Conservation (phyloP, 1,139 yeast genomes). For the Meyerozyma smithsonii region DNA sequence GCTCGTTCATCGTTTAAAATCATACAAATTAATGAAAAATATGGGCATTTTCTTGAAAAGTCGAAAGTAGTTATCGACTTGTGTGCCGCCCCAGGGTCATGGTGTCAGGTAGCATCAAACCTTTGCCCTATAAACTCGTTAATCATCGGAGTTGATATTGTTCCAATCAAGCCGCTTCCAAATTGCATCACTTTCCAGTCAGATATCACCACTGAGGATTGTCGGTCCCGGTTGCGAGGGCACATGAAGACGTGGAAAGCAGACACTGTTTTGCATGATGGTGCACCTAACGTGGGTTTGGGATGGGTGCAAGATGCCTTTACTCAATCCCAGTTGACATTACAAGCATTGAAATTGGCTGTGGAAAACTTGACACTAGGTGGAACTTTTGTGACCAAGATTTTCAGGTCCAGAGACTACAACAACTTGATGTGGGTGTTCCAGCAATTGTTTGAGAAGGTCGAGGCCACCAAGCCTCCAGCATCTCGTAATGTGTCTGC, state of each 20-base stretch:
- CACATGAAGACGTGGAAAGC: slow-evolving; percentile 99
- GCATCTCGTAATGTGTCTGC: slow-evolving; percentile 99
- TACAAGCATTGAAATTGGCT: slow-evolving; percentile 89
- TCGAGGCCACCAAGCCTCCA: slow-evolving; percentile 98
- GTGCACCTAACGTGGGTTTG: slow-evolving; percentile 99
- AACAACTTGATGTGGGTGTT: slow-evolving; percentile 96
- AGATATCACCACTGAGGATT: slow-evolving; percentile 96
- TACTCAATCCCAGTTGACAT: slow-evolving; percentile 92
- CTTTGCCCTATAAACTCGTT: slow-evolving; percentile 88
- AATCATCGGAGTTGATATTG: slow-evolving; percentile 96
- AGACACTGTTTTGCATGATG: slow-evolving; percentile 96
- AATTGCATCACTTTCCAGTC: slow-evolving; percentile 92
- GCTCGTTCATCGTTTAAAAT: slow-evolving; percentile 98
- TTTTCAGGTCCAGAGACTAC: slow-evolving; percentile 96
- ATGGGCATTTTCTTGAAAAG: slow-evolving; percentile 89
- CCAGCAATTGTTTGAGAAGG: slow-evolving; percentile 90
- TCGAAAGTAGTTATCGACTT: slow-evolving; percentile 97
- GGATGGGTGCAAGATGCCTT: slow-evolving; percentile 99
- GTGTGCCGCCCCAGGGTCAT: slow-evolving; percentile 99
- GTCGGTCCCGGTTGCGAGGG: slow-evolving; percentile 89
- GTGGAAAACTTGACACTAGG: slow-evolving; percentile 90
- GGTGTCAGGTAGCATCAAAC: slow-evolving; percentile 98
- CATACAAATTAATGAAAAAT: slow-evolving; percentile 92
- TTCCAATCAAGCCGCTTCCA: slow-evolving; percentile 91
- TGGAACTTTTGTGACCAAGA: slow-evolving; percentile 95